Evolutionary conservation across 1,284 basidiomycete genomes (phyloP).

Genomic region (Cutaneotrichosporon spelunceum): DNA sequence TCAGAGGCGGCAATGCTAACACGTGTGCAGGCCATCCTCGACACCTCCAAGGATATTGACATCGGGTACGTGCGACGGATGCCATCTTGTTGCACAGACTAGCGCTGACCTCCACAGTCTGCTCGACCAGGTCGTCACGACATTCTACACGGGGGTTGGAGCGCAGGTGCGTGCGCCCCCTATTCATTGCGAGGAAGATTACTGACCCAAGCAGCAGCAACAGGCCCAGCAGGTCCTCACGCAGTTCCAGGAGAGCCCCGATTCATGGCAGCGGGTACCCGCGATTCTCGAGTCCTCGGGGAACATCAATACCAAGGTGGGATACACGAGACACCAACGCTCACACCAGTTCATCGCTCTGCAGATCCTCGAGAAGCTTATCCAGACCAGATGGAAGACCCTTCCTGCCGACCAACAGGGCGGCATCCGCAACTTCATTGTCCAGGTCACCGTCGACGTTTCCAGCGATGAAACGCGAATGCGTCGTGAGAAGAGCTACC

Average conservation of each 20-base stretch:
- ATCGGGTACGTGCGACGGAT: constrained; percentile 53
- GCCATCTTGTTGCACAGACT: neutral
- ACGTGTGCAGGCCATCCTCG: constrained; percentile 66
- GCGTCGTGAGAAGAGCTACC: constrained; percentile 88
- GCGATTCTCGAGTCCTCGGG: constrained; percentile 82
- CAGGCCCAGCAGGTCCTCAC: constrained; percentile 84
- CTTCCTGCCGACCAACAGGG: constrained; percentile 89
- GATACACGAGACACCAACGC: constrained; percentile 21
- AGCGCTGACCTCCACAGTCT: constrained; percentile 50
- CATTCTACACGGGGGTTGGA: constrained; percentile 75
- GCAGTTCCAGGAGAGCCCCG: constrained; percentile 96
- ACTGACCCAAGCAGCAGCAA: constrained; percentile 66
- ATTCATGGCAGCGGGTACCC: constrained; percentile 96
- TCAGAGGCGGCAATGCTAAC: neutral
- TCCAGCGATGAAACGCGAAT: constrained; percentile 82
- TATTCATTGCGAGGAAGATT: neutral
- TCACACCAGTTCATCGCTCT: constrained; percentile 77
- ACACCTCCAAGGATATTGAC: constrained; percentile 83
- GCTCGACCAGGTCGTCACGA: constrained; percentile 78
- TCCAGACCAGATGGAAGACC: constrained; percentile 92
- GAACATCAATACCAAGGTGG: constrained; percentile 86
- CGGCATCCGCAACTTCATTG: constrained; percentile 96
- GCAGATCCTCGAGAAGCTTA: constrained; percentile 91
- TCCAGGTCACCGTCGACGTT: constrained; percentile 86
- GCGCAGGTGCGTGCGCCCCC: constrained; percentile 59